Conservation (phyloP, 2,329 filamentous ascomycete genomes). For the Penicillium sp. region DNA sequence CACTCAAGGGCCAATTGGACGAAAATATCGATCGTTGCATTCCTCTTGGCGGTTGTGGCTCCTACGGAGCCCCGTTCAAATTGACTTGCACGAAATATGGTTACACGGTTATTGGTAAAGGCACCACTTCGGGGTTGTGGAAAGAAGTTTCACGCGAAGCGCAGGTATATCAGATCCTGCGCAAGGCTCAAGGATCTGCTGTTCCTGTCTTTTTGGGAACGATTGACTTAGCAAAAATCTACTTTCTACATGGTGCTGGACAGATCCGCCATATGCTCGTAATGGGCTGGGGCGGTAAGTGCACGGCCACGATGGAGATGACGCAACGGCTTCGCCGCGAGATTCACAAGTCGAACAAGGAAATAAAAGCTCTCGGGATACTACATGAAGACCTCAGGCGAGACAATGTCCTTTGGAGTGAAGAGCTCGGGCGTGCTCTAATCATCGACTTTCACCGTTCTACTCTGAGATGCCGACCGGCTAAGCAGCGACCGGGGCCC, state of each 20-base stretch:
- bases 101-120: not conserved
- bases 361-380: not conserved
- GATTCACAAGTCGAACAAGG: not conserved
- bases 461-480: too few relatives aligned
- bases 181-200: not conserved
- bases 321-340: not conserved
- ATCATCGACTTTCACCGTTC: too few relatives aligned
- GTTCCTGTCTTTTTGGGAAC: not conserved
- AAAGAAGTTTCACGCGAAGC: too few relatives aligned
- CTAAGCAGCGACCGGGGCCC: too few relatives aligned
- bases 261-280: not conserved
- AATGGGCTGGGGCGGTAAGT: not conserved
- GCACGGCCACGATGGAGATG: not conserved
- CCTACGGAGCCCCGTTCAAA: not conserved
- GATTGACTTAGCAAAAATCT: not conserved
- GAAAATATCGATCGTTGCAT: not conserved
- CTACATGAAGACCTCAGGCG: too few relatives aligned
- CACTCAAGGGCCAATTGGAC: not conserved
- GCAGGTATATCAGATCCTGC: not conserved
- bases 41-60: not conserved
- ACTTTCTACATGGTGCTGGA: too few relatives aligned
- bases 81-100: not conserved
- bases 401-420: too few relatives aligned
- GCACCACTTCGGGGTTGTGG: not conserved
- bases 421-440: too few relatives aligned